Percentiles rank a stretch among this genome's conserved stretches.
These are phyloP conservation scores for Fusarium lateritium DNA, from an alignment of 2,329 filamentous ascomycete species.

Conservation along the genomic window DNA sequence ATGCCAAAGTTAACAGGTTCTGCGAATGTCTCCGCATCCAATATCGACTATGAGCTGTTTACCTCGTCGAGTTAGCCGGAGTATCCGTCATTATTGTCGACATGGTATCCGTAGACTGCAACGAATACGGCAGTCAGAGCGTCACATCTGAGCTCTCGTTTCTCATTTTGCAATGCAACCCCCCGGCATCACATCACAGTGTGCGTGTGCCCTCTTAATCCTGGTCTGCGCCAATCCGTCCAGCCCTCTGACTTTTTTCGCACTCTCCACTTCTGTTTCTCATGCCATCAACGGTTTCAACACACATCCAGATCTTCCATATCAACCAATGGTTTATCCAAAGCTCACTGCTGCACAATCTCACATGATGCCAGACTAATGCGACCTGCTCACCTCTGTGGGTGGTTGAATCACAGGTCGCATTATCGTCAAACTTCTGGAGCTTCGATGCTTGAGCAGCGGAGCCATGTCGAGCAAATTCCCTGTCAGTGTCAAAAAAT, in stretches of 20 bases:
- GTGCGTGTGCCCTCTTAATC: conserved; percentile 30
- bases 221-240: conserved; percentile 42
- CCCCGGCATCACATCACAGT: conserved; percentile 45
- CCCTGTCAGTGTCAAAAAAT: conserved; percentile 27
- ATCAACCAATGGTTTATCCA: conserved; percentile 37
- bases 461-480: conserved; percentile 34
- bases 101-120: conserved; percentile 13
- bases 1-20: conserved; percentile 31
- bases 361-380: conserved; percentile 51
- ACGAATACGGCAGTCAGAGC: conserved; percentile 42
- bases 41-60: conserved; percentile 20
- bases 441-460: conserved; percentile 24
- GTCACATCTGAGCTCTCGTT: conserved; percentile 43
- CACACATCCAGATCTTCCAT: conserved; percentile 13
- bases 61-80: conserved; percentile 28
- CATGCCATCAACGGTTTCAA: conserved; percentile 39
- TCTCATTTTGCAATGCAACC: conserved; percentile 39
- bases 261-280: conserved; percentile 29
- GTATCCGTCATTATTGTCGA: conserved; percentile 31
- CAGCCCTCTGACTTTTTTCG: conserved; percentile 15
- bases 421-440: conserved; percentile 36
- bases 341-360: conserved; percentile 34
- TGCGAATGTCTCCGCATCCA: conserved; percentile 28
- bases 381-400: conserved; percentile 46
- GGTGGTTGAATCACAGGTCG: conserved; percentile 39